A percentile compares a stretch with the other conserved stretches of the same genome.
Evolutionary conservation across 2,329 filamentous ascomycete species (phyloP).

Genomic region (Alternaria sp.): DNA sequence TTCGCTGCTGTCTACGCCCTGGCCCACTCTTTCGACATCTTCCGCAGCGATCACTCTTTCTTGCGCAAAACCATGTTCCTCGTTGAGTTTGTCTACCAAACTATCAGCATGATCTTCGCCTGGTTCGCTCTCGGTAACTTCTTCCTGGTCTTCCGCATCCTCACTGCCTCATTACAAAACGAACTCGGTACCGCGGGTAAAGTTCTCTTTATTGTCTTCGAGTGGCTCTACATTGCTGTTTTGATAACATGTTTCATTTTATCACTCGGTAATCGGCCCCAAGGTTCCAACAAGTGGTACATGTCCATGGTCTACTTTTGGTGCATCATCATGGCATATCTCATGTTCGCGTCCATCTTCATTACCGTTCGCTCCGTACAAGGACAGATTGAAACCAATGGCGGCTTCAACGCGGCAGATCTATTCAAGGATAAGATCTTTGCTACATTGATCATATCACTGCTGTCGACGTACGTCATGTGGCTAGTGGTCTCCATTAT

Average conservation of each 20-base stretch:
- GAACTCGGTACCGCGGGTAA: constrained; percentile 79
- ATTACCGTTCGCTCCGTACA: constrained; percentile 90
- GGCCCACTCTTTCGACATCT: constrained; percentile 94
- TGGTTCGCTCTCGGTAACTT: constrained; percentile 99
- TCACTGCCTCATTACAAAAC: constrained; percentile 83
- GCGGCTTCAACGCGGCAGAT: constrained; percentile 71
- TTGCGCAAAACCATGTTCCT: constrained; percentile 88
- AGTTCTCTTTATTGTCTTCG: constrained; percentile 86
- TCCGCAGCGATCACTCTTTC: constrained; percentile 88
- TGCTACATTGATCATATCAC: constrained; percentile 90
- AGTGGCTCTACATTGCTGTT: constrained; percentile 93
- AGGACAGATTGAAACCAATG: constrained; percentile 64
- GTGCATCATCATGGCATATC: constrained; percentile 89
- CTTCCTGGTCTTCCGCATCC: constrained; percentile 97
- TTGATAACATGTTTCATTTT: constrained; percentile 95
- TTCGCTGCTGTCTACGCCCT: constrained; percentile 96
- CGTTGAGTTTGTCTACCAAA: constrained; percentile 93
- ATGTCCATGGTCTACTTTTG: constrained; percentile 99
- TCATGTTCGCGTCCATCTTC: constrained; percentile 93
- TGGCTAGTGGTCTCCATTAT: constrained; percentile 91
- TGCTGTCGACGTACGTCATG: constrained; percentile 89
- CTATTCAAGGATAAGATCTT: constrained; percentile 90
- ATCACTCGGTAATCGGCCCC: constrained; percentile 90
- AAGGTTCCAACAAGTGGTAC: constrained; percentile 92
- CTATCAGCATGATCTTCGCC: constrained; percentile 95